Base-by-base conservation (phyloP, 805 yeast species). In the Ogataea minuta region DNA sequence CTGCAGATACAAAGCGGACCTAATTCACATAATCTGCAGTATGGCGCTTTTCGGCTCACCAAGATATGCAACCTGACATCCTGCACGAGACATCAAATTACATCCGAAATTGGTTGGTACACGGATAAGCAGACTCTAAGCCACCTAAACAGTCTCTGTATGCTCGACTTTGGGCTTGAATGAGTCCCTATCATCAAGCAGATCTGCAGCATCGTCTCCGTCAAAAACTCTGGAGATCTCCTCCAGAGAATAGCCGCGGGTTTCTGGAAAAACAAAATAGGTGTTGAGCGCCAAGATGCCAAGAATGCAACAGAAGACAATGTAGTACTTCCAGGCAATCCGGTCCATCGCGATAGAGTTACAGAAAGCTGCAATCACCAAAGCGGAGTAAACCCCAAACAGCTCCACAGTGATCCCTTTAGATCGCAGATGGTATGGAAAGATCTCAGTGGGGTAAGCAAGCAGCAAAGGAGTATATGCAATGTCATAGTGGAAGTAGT, bases 371-470 rank as follows among this genome's bases (percentile, higher is more conserved):
- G 52, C 55, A 43, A 54, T 42, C 20, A 58, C 31, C 34, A 45
- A 34, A 9, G 50, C 45, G 20, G 44, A 30, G 30, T 54, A 41
- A 10, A 40, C 34, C 11, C 41, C 45, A 17, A 49, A 32, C 28
- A 44, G 24, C 26, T 43, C 41, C 10, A 49, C 44, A 14, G 84
- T 72, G 78, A 79, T 77, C 45, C 86, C 85, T 45, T 76, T 66
- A 11, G 83, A 71, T 60, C 84, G 71, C 31, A 80, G 66, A 41
- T 74, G 68, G 50, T 76, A 63, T 25, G 77, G 78, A 57, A 74
- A 79, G n/a, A 77, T 71, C 53, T 79, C 71, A 27, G 67, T 52
- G 2, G 52, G 45, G 52, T 73, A 74, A 29, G 72, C 54, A 52
- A 58, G 61, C 33, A 77, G 72, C 41, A 72, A 60, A 31, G 77